A percentile compares a stretch with the other conserved stretches of the same genome.
Conservation (phyloP, 148 eudicot species). For the Pouteria glomerata region DNA sequence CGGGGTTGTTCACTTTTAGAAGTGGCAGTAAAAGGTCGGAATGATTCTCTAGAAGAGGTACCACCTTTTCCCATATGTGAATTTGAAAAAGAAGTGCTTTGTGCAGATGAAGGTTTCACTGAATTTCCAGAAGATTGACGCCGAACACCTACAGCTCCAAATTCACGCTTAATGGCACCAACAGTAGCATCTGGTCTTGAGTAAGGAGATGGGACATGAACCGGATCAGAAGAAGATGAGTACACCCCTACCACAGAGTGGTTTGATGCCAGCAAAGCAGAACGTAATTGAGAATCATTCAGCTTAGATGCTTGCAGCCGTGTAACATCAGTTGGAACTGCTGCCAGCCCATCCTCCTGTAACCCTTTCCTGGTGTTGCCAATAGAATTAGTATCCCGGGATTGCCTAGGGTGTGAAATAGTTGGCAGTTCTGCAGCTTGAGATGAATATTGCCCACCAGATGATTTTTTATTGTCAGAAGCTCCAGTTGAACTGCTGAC, state of each 20-base stretch:
- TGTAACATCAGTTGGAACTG: constrained; percentile 26
- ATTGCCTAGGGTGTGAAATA: constrained; percentile 35
- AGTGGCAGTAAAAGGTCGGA: constrained; percentile 18
- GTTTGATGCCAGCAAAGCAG: constrained; percentile 33
- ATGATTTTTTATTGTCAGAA: constrained; percentile 35
- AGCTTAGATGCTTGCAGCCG: constrained; percentile 30
- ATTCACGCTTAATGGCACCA: constrained; percentile 81
- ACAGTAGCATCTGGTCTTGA: constrained; percentile 62
- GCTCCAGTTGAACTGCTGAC: constrained; percentile 35
- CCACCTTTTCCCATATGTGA: constrained; percentile 32
- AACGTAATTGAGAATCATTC: constrained; percentile 32
- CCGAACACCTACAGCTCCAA: constrained; percentile 86
- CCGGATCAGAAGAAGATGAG: constrained; percentile 91
- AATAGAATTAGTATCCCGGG: constrained; percentile 28
- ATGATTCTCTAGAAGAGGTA: constrained; percentile 37
- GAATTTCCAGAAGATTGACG: constrained; percentile 50
- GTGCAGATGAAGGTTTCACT: constrained; percentile 41
- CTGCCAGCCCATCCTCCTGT: constrained; percentile 22
- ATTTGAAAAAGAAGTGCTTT: constrained; percentile 35
- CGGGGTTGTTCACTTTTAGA: constrained; percentile 31
- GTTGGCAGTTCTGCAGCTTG: constrained; percentile 26
- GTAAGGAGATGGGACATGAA: constrained; percentile 80
- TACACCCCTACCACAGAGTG: constrained; percentile 66
- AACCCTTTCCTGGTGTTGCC: constrained; percentile 28
- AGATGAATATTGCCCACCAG: constrained; percentile 22